Conservation (phyloP, 2,329 filamentous ascomycete genomes). For the Elsinoe batatas region DNA sequence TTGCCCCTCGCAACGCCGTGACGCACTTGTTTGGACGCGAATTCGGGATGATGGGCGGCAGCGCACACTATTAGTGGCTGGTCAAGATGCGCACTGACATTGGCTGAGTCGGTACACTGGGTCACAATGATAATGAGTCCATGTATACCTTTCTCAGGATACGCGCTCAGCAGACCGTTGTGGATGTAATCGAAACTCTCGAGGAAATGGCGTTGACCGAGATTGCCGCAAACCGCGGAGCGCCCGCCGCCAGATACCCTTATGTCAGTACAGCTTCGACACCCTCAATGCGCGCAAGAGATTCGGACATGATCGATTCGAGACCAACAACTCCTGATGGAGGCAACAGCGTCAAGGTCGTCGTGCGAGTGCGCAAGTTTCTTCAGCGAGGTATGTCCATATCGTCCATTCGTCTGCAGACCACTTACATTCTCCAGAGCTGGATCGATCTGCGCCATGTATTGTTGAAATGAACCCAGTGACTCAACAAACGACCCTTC, state of each 20-base stretch:
- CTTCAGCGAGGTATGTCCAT: conserved; percentile 33
- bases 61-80: conserved; percentile 4
- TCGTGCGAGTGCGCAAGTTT: conserved; percentile 40
- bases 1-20: conserved; percentile 6
- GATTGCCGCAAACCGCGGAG: conserved; percentile 20
- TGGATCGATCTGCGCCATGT: conserved; percentile 69
- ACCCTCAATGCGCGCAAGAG: conserved; percentile 32
- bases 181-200: conserved; percentile 10
- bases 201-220: conserved; percentile 16
- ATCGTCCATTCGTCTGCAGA: conserved; percentile 12
- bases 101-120: conserved; percentile 7
- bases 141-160: conserved; percentile 11
- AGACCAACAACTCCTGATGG: conserved; percentile 23
- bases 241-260: conserved; percentile 15
- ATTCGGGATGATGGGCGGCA: background rate
- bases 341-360: conserved; percentile 43
- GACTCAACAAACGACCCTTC: conserved; percentile 74
- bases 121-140: conserved; percentile 5
- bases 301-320: conserved; percentile 23
- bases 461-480: conserved; percentile 84
- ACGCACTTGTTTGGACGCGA: conserved; percentile 1
- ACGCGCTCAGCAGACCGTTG: conserved; percentile 11
- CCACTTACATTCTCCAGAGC: conserved; percentile 48
- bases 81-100: conserved; percentile 9
- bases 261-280: conserved; percentile 30